phyloP scores from a whole-genome alignment of 441 rosid genomes.

The Pelargonium australe region DNA sequence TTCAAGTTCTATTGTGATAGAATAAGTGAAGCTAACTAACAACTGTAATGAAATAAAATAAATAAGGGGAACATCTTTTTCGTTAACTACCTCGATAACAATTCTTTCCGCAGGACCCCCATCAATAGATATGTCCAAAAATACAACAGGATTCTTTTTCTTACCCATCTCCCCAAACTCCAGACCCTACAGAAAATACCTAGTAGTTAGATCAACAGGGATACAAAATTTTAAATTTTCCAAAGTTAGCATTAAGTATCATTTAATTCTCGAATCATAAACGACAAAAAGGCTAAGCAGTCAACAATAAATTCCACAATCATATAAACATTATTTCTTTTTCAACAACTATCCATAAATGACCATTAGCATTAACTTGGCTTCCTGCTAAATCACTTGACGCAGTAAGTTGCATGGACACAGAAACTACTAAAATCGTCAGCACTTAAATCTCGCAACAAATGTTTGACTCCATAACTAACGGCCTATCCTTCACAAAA shows the following conservation, averaged over 20 bases:
- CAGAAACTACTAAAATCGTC: too few relatives aligned
- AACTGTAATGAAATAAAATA: not conserved
- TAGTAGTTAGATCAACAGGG: conserved; percentile 9
- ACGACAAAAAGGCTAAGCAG: not conserved
- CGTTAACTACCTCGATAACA: conserved; percentile 62
- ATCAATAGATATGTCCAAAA: conserved; percentile 65
- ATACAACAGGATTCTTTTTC: conserved; percentile 71
- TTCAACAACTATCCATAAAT: not conserved
- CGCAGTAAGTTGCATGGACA: too few relatives aligned
- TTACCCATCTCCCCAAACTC: conserved; percentile 48
- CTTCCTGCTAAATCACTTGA: too few relatives aligned
- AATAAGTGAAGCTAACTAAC: not conserved
- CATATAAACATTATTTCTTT: not conserved
- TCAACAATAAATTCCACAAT: not conserved
- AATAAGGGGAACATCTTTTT: not conserved
- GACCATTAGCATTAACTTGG: too few relatives aligned
- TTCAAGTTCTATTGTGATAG: not conserved
- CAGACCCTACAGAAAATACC: conserved; percentile 7
- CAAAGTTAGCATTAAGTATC: not conserved
- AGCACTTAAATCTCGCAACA: too few relatives aligned
- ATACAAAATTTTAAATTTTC: not conserved
- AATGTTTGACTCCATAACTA: too few relatives aligned
- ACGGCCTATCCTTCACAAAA: too few relatives aligned
- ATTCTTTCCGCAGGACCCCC: conserved; percentile 66
- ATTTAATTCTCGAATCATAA: not conserved